Percentiles rank a stretch among this genome's conserved stretches.
These are phyloP conservation scores for Leavenworthia alabamica DNA, from an alignment of 345 rosid species.

Conservation along the genomic window DNA sequence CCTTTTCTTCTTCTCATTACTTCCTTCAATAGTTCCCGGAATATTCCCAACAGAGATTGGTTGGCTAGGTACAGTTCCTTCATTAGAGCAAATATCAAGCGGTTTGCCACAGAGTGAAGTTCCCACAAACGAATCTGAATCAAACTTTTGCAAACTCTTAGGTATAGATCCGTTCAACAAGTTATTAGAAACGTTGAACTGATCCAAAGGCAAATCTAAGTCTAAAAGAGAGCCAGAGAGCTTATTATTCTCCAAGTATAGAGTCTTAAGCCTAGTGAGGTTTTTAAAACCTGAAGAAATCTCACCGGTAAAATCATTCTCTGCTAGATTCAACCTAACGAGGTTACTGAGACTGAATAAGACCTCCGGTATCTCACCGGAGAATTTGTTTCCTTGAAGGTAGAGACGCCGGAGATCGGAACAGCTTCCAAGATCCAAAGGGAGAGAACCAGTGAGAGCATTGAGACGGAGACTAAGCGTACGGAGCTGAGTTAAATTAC, in stretches of 20 bases:
- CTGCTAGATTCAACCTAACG: constrained; percentile 56
- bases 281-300: constrained; percentile 52
- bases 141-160: constrained; percentile 35
- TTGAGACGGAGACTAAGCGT: constrained; percentile 87
- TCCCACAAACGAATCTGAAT: constrained; percentile 50
- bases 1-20: constrained; percentile 26
- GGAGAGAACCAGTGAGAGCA: constrained; percentile 51
- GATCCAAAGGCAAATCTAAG: constrained; percentile 45
- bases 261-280: constrained; percentile 67
- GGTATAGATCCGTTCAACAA: constrained; percentile 80
- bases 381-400: constrained; percentile 72
- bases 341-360: constrained; percentile 49
- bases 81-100: constrained; percentile 32
- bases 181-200: constrained; percentile 79
- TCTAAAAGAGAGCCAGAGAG: constrained; percentile 54
- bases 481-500: constrained; percentile 68
- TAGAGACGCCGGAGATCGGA: constrained; percentile 56
- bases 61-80: constrained; percentile 42
- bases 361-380: constrained; percentile 66
- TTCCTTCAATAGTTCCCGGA: constrained; percentile 16
- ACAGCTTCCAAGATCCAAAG: constrained; percentile 71
- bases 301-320: constrained; percentile 59
- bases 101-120: constrained; percentile 83
- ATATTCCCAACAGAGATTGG: constrained; percentile 35
- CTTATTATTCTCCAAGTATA: constrained; percentile 55